Evolutionary conservation across 2,329 filamentous ascomycete genomes (phyloP).

Genomic region (Neofusicoccum cordaticola): DNA sequence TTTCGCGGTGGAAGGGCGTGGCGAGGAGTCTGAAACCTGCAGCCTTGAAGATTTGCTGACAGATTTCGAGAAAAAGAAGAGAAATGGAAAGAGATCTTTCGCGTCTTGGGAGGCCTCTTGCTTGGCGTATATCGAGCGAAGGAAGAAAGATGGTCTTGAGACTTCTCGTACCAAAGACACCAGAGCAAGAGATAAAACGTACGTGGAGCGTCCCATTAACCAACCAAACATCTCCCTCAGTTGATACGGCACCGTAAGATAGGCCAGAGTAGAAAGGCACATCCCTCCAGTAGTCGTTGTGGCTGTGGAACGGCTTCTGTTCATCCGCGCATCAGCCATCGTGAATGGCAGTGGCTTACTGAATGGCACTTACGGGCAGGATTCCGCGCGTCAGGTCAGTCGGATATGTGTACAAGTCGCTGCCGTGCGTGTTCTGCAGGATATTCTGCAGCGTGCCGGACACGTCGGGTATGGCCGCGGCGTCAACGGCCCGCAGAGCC

Average conservation of each 20-base stretch:
- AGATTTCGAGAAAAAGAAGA: too few relatives aligned
- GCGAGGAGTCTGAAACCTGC: too few relatives aligned
- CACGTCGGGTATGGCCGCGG: conserved; percentile 36
- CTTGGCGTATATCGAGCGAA: not conserved
- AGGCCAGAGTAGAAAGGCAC: conserved; percentile 53
- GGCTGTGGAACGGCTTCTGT: conserved; percentile 53
- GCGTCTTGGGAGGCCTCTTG: not conserved
- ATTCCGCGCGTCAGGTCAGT: conserved; percentile 61
- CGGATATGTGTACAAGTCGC: conserved; percentile 56
- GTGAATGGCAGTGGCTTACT: not conserved
- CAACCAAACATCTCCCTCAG: conserved; percentile 62
- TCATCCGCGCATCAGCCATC: not conserved
- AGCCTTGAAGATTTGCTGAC: too few relatives aligned
- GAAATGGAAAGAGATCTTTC: too few relatives aligned
- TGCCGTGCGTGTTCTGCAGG: conserved; percentile 51
- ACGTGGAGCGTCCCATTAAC: conserved; percentile 55
- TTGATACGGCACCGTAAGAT: conserved; percentile 55
- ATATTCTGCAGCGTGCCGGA: conserved; percentile 54
- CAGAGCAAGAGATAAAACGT: conserved; percentile 20
- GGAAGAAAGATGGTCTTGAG: not conserved
- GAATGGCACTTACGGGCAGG: conserved; percentile 41
- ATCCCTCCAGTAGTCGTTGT: conserved; percentile 60
- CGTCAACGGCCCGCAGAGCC: not conserved
- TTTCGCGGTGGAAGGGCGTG: too few relatives aligned
- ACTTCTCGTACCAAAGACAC: not conserved